Base-by-base conservation (phyloP, 352 stramenopile genomes). In the Blastocystis sp. region DNA sequence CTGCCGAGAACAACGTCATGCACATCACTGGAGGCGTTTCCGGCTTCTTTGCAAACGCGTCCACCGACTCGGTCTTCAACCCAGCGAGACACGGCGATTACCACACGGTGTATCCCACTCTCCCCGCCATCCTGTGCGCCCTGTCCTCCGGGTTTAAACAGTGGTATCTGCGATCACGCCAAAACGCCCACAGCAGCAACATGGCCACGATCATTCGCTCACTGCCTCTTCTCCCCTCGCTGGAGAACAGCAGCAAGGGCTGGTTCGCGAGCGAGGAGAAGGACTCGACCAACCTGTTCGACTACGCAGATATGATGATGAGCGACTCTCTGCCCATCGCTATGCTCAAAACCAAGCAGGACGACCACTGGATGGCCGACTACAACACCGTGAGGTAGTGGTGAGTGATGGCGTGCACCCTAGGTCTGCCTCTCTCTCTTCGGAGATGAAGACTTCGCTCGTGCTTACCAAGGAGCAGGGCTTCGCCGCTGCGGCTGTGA, bases 1-100 rank as follows among this genome's bases (percentile, higher is more conserved):
- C 76, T n/a, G 26, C 18, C 3, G 76, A 87, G 63, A 76, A 87
- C 59, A 76, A 76, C 59, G 61, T 87, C 18, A 76, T 87, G 54
- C 76, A 87, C 53, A 73, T 87, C 26, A 87, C 76, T 8, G 76
- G 76, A 56, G 61, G 62, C 53, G 55, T 41, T 7, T 13, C 50
- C 20, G 76, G 76, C n/a, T 87, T 87, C 63, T 87, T 62, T 26
- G 76, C 63, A 15, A 87, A 87, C 43, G 29, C 73, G 23, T 87
- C 76, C 18, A 87, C 76, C 0, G 76, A 87, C 34, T 87, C 76
- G 1, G 63, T 61, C 18, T 87, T 87, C 76, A 87, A 77, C 34
- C 59, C 76, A 26, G 76, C 23, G 23, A 41, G 39, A 9, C 59
- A 73, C 53, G n/a, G 15, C 41, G n/a, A 39, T 26, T 87, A 77